A percentile compares a stretch with the other conserved stretches of the same genome.
phyloP scores from a whole-genome alignment of 805 yeast genomes.

The Schwanniomyces yamadae region DNA sequence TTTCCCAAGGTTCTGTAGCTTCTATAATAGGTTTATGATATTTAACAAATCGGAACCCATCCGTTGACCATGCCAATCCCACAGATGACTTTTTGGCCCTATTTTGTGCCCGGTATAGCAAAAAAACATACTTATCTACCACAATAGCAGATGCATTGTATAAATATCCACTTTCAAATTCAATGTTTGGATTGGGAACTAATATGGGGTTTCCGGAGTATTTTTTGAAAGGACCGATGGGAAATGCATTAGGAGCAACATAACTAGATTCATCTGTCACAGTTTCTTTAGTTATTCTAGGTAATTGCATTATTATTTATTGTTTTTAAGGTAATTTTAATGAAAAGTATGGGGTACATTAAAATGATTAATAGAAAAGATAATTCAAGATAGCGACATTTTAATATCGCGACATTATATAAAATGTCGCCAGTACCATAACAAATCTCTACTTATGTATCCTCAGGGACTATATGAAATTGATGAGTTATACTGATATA shows the following conservation, averaged over 20 bases:
- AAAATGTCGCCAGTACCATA: slow-evolving; percentile 1
- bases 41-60: slow-evolving; percentile 34
- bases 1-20: slow-evolving; percentile 41
- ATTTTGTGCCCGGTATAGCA: slow-evolving; percentile 41
- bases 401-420: slow-evolving; percentile 1
- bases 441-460: too few species aligned
- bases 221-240: slow-evolving; percentile 41
- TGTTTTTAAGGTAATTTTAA: not conserved
- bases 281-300: slow-evolving; percentile 24
- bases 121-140: slow-evolving; percentile 33
- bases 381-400: slow-evolving; percentile 4
- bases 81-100: slow-evolving; percentile 30
- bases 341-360: not conserved
- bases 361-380: not conserved
- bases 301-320: slow-evolving; percentile 22
- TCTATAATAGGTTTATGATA: slow-evolving; percentile 30
- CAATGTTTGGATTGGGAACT: slow-evolving; percentile 34
- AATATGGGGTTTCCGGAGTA: slow-evolving; percentile 39
- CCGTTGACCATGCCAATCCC: slow-evolving; percentile 42
- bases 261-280: slow-evolving; percentile 31
- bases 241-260: slow-evolving; percentile 34
- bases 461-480: too few species aligned
- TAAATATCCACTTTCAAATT: slow-evolving; percentile 38
- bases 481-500: too few species aligned
- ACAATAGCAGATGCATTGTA: slow-evolving; percentile 46